Conservation (phyloP, 169 alveolate species). For the Neospora caninum region DNA sequence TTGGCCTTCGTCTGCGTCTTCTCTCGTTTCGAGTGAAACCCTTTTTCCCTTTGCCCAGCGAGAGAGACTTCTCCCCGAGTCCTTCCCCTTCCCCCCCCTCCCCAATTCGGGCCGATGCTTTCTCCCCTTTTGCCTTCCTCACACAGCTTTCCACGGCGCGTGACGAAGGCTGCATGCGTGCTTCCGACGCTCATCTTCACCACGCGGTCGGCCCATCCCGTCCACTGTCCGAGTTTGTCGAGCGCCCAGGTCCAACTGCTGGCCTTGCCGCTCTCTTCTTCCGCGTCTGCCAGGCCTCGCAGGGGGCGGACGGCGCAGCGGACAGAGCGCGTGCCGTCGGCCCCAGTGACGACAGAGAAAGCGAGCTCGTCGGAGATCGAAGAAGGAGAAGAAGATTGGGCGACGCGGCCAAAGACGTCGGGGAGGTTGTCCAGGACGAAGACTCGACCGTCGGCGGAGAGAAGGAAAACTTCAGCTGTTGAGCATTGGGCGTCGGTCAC, state of each 20-base stretch:
- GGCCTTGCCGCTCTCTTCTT: background rate
- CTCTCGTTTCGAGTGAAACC: too few relatives aligned
- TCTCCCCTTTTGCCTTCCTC: background rate
- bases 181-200: conserved; percentile 39
- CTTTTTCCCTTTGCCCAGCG: too few relatives aligned
- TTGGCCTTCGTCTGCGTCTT: too few relatives aligned
- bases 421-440: conserved; percentile 36
- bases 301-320: background rate
- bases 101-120: too few relatives aligned
- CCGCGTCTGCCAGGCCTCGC: background rate
- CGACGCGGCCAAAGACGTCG: conserved; percentile 19
- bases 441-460: conserved; percentile 45
- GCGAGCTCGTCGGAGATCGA: background rate
- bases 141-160: conserved; percentile 43
- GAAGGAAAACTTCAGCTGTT: conserved; percentile 38
- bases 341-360: background rate
- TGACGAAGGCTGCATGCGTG: conserved; percentile 51
- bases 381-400: background rate
- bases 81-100: background rate
- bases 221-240: background rate
- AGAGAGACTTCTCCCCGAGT: background rate
- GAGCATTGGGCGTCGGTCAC: conserved; percentile 53
- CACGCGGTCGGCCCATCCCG: conserved; percentile 12
- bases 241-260: background rate
- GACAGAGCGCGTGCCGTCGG: background rate